phyloP scores from a whole-genome alignment of 148 eudicot species.

The Chenopodium suecicum region DNA sequence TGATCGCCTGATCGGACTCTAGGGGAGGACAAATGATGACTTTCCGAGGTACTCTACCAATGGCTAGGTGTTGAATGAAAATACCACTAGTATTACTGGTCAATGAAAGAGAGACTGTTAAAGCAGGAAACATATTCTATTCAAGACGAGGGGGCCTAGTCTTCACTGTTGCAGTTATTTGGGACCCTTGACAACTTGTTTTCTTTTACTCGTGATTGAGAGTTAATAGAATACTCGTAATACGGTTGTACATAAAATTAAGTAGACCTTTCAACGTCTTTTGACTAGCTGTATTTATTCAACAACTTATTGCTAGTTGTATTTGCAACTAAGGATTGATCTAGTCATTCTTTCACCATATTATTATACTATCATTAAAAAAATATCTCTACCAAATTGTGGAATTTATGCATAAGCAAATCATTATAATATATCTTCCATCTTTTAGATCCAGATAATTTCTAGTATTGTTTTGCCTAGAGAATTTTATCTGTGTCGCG shows the following conservation, averaged over 20 bases:
- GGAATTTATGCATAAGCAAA: not conserved
- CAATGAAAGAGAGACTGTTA: not conserved
- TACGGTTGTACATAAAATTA: not conserved
- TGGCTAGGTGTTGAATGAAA: not conserved
- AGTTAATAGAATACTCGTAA: no score
- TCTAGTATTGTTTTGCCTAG: not conserved
- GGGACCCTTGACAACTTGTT: conserved; percentile 20
- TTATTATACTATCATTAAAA: not conserved
- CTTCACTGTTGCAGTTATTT: not conserved
- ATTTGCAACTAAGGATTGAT: not conserved
- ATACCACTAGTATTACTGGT: not conserved
- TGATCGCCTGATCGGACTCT: no score
- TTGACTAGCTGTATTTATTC: conserved; percentile 13
- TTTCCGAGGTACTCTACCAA: not conserved
- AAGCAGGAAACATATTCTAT: not conserved
- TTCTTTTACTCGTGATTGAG: not conserved
- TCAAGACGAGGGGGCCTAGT: not conserved
- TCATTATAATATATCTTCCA: not conserved
- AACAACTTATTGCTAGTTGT: not conserved
- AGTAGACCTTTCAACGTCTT: conserved; percentile 12
- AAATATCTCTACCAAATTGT: not conserved
- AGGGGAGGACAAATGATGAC: not conserved
- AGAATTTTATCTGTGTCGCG: not conserved
- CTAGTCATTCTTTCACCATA: conserved; percentile 6
- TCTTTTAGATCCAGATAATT: conserved; percentile 11